Percentiles rank a stretch among this genome's conserved stretches.
phyloP scores from a whole-genome alignment of 2,329 filamentous ascomycete genomes.

The Parastagonospora avenae region DNA sequence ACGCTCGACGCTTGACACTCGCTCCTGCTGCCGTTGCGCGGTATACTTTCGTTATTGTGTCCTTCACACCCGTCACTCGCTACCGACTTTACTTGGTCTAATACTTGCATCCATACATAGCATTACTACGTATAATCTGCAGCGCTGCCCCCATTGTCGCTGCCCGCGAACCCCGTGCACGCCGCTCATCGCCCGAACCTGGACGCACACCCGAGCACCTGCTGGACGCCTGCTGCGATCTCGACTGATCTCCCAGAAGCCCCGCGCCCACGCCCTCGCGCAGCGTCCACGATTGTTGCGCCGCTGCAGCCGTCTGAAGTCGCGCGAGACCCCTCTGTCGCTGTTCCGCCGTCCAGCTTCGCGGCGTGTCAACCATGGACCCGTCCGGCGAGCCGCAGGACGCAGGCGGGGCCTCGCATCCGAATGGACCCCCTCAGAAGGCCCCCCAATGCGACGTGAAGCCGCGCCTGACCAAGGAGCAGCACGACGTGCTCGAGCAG shows the following conservation, averaged over 20 bases:
- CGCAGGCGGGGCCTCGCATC: slow-evolving; percentile 13
- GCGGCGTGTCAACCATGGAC: slow-evolving; percentile 37
- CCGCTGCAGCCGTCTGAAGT: slow-evolving; percentile 11
- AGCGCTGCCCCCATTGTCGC: slow-evolving; percentile 6
- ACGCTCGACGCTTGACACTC: slow-evolving; percentile 5
- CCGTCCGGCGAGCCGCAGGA: slow-evolving; percentile 24
- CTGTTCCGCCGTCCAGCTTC: slow-evolving; percentile 17
- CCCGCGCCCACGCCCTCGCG: slow-evolving; percentile 1
- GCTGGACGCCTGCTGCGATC: slow-evolving; percentile 8
- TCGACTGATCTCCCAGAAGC: neutral
- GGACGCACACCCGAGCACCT: slow-evolving; percentile 1
- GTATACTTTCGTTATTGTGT: slow-evolving; percentile 17
- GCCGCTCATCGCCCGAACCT: slow-evolving; percentile 12
- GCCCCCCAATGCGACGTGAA: slow-evolving; percentile 52
- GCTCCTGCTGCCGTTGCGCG: slow-evolving; percentile 12
- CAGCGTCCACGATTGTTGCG: neutral
- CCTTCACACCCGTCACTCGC: slow-evolving; percentile 10
- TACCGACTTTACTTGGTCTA: slow-evolving; percentile 13
- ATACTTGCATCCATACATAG: slow-evolving; percentile 5
- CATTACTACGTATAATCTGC: slow-evolving; percentile 7
- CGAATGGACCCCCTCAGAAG: slow-evolving; percentile 30
- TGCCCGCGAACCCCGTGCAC: slow-evolving; percentile 21
- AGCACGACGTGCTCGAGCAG: slow-evolving; percentile 58
- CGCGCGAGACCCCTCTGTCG: slow-evolving; percentile 14
- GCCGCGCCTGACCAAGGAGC: slow-evolving; percentile 58